Base-by-base conservation (phyloP, 495 filamentous ascomycete species). In the Daldinia grandis region DNA sequence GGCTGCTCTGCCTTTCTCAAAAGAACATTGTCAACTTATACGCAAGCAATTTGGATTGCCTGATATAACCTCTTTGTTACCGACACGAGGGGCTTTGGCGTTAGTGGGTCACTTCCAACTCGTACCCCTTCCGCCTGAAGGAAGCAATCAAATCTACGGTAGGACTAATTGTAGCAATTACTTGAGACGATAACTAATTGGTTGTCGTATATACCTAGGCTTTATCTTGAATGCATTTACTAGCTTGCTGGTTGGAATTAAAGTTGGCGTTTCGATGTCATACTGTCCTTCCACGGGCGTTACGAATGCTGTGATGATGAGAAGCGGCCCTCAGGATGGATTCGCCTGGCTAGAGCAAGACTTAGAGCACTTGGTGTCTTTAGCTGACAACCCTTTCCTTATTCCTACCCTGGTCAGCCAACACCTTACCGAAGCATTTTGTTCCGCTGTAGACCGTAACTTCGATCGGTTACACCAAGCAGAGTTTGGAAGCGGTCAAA, bases 351-450 rank as follows among this genome's bases (percentile, higher is more conserved):
- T 67, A 15, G 24, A 44, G 19, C 24, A 60, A 44, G 64, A 67
- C 27, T 47, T 67, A 19, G 56, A 67, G 17, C 49, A 60, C 8
- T 5, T 55, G 6, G 33, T 25, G 7, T 17, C 56, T 25, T 35
- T 67, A 19, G 44, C 64, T 14, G 57, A 61, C n/a, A 67, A 61
- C 37, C 64, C 64, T 17, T 67, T 67, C 57, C 64, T 67, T 1
- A 24, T 61, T 0, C 47, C 47, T 6, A 55, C 27, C 7, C 33
- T 67, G 8, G 42, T 67, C 25, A 61, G 64, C 14, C 64, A 67
- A 27, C 64, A 55, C 35, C 64, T 67, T 8, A 47, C 47, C 47
- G 64, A 67, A 24, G 64, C 64, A 0, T 60, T 67, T n/a, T 44
- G 19, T 35, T 27, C 24, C n/a, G 54, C 33, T 5, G 14, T 67